Base-by-base conservation (phyloP, 2,329 filamentous ascomycete genomes). In the Xylaria sp. region DNA sequence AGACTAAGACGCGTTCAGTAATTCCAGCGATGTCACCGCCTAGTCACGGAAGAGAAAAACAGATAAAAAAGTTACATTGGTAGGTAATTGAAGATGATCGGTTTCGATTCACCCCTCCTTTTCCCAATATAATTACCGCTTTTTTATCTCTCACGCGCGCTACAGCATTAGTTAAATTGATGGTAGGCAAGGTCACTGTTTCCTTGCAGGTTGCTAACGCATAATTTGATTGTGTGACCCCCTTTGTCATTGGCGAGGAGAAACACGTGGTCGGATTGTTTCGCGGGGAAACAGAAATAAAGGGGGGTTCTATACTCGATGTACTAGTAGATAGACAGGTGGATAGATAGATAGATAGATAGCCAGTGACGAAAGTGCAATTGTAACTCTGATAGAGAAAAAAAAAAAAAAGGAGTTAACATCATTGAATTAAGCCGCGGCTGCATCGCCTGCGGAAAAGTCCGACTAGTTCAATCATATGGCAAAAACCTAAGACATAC, bases 181-280 rank as follows among this genome's bases (percentile, higher is more conserved):
- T 37, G 34, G 34, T 48, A 23, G n/a, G 46, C 12, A 48, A 23
- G 39, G 28, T n/a, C 31, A 66, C 23, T 65, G 44, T 46, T 58
- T 20, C 23, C 28, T 44, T 44, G 52, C 23, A 41, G 28, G 46
- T 46, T 54, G 41, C 48, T 28, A 46, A 20, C 57, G 52, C 58
- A 62, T 66, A n/a, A 46, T 57, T 46, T 44, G 41, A 41, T 55
- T n/a, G 51, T 55, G 34, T 28, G 28, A 28, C 28, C 20, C 46
- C 46, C 60, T 25, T 63, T 46, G 20, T 20, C 41, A 62, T 31
- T n/a, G 23, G 20, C 39, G 7, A 37, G 34, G 44, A 18, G 41
- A 39, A 54, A 61, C 25, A 48, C 59, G 59, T 63, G 59, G 59
- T 39, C 8, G 28, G 23, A 25, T 63, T 41, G 23, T 63, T 67